Base-by-base conservation (phyloP, 2,329 filamentous ascomycete species). In the Penicillium sp. region DNA sequence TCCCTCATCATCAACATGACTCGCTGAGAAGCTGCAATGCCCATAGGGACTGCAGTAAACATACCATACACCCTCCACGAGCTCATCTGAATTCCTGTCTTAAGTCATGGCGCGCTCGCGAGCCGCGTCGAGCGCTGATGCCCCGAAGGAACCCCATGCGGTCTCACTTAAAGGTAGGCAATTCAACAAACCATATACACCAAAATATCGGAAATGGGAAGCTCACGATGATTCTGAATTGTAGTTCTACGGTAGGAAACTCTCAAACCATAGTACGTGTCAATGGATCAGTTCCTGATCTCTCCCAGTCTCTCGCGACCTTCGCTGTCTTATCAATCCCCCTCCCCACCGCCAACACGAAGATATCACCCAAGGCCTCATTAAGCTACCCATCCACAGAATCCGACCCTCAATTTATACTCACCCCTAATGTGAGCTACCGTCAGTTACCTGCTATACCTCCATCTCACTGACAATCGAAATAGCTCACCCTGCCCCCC, bases 401-500 rank as follows among this genome's bases (percentile, higher is more conserved):
- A 26, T 61, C 68, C 22, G 73, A 76, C 52, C 70, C 72, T 24
- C 65, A 71, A 32, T 83, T 81, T 56, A 76, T 81, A 29, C 69
- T 85, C 41, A 76, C 75, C 24, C 77, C 79, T 18, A 72, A 79
- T 55, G 73, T 75, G 60, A 52, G 68, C 47, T 11, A 9, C 24
- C 16, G 4, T 6, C 16, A 11, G 3, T 23, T n/a, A n/a, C 7
- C 24, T n/a, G 6, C 10, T 14, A 23, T 27, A 23, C 16, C 26
- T 6, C 3, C 26, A 27, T 27, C 26, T 44, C 45, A 49, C 49
- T 58, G 40, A 63, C 52, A 27, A 27, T 24, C 23, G 7, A 36
- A 44, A 34, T 40, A 75, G 57, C 79, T 97, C 60, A 93, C 88
- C 38, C 82, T 97, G 1, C 91, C 93, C 8, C 85, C 89, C 13